phyloP scores from a whole-genome alignment of 1,284 basidiomycete genomes.

The Takashimella koratensis region DNA sequence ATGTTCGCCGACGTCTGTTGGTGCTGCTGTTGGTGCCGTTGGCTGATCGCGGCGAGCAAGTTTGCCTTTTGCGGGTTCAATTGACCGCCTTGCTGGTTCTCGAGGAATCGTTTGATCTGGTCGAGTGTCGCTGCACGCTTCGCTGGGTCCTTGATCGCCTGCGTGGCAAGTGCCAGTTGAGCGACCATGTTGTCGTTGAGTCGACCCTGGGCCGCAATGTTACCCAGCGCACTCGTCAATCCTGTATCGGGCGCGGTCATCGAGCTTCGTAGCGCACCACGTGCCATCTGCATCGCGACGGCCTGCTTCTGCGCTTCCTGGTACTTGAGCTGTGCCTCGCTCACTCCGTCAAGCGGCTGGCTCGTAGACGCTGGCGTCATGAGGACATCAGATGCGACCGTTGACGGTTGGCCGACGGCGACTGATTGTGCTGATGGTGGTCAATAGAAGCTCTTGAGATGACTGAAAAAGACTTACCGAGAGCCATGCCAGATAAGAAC shows the following conservation, averaged over 20 bases:
- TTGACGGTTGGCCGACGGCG: neutral
- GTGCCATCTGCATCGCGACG: slow-evolving; percentile 17
- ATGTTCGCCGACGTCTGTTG: neutral
- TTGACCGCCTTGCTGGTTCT: neutral
- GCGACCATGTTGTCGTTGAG: slow-evolving; percentile 16
- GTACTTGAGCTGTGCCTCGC: slow-evolving; percentile 21
- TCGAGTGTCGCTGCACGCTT: neutral
- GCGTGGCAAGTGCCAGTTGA: slow-evolving; percentile 2
- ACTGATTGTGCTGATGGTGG: slow-evolving; percentile 1
- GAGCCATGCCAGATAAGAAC: neutral
- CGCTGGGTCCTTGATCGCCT: neutral
- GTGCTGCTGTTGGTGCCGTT: neutral
- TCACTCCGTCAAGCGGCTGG: slow-evolving; percentile 2
- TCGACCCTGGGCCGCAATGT: neutral
- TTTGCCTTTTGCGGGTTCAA: neutral
- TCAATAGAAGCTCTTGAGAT: no score
- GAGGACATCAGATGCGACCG: neutral
- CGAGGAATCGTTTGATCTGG: neutral
- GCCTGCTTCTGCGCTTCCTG: slow-evolving; percentile 19
- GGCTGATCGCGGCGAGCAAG: neutral
- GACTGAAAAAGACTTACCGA: neutral
- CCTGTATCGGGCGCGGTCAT: neutral
- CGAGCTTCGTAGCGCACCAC: neutral
- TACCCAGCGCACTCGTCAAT: neutral
- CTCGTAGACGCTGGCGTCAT: neutral